Conservation (phyloP, 495 filamentous ascomycete genomes). For the Chaetomium fimeti region DNA sequence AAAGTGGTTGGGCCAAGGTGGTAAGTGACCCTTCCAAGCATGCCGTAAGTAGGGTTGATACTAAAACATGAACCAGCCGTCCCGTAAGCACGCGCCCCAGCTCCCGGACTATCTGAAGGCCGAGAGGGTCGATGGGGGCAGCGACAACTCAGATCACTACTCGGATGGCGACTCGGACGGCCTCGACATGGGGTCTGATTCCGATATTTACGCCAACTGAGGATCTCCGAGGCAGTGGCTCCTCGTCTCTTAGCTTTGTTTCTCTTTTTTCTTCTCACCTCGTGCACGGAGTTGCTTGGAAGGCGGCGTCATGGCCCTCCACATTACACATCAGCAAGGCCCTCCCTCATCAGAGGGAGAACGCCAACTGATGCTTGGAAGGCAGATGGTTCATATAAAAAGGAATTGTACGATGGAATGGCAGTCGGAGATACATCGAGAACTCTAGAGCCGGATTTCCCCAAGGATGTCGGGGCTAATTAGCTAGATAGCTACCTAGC, state of each 20-base stretch:
- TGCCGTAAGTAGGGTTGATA: too few species aligned
- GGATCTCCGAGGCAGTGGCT: background rate
- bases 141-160: background rate
- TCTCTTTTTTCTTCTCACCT: background rate
- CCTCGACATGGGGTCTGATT: constrained; percentile 6
- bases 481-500: background rate
- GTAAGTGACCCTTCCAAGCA: constrained; percentile 14
- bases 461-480: background rate
- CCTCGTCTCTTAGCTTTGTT: background rate
- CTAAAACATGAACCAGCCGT: constrained; percentile 5
- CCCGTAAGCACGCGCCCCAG: constrained; percentile 16
- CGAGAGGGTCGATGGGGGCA: background rate
- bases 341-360: background rate
- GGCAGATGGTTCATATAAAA: background rate
- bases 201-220: background rate
- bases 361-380: background rate
- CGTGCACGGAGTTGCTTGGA: background rate
- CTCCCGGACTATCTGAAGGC: constrained; percentile 21
- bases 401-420: background rate
- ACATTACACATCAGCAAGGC: background rate
- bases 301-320: background rate
- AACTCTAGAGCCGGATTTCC: background rate
- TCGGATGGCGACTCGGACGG: background rate
- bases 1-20: constrained; percentile 22
- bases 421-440: background rate